phyloP scores from a whole-genome alignment of 2,329 filamentous ascomycete genomes.

The Alternaria sp. region DNA sequence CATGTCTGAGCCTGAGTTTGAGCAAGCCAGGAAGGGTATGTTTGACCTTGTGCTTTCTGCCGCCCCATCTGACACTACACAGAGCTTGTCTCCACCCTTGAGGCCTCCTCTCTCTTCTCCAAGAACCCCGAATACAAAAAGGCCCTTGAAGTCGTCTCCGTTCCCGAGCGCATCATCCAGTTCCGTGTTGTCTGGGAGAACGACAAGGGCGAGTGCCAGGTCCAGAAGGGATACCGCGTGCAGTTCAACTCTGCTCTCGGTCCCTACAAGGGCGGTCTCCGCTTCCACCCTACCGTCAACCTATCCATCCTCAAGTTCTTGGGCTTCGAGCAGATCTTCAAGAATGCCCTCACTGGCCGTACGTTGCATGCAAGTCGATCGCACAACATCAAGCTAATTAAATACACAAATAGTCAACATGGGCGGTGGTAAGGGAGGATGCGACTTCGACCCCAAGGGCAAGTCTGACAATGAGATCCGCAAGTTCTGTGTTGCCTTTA shows the following conservation, averaged over 20 bases:
- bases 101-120: constrained; percentile 90
- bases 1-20: constrained; percentile 97
- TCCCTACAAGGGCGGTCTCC: constrained; percentile 96
- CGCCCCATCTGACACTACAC: constrained; percentile 22
- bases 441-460: constrained; percentile 99
- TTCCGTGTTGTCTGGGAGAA: constrained; percentile 98
- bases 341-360: constrained; percentile 97
- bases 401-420: constrained; percentile 72
- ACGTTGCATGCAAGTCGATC: constrained; percentile 53
- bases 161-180: constrained; percentile 95
- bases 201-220: constrained; percentile 85
- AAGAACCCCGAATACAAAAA: constrained; percentile 94
- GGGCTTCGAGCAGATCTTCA: constrained; percentile 99
- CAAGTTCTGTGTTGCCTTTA: constrained; percentile 95
- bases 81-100: constrained; percentile 95
- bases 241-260: constrained; percentile 98
- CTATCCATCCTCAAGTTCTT: constrained; percentile 88
- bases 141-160: constrained; percentile 83
- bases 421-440: constrained; percentile 96
- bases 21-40: constrained; percentile 96
- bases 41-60: constrained; percentile 3
- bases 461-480: constrained; percentile 98
- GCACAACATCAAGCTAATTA: constrained; percentile 17
- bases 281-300: constrained; percentile 91
- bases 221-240: constrained; percentile 95